Evolutionary conservation across 352 stramenopile species (phyloP), one percentile per base, ranked within the genome.

Genomic region (Elongisporangium senticosum): DNA sequence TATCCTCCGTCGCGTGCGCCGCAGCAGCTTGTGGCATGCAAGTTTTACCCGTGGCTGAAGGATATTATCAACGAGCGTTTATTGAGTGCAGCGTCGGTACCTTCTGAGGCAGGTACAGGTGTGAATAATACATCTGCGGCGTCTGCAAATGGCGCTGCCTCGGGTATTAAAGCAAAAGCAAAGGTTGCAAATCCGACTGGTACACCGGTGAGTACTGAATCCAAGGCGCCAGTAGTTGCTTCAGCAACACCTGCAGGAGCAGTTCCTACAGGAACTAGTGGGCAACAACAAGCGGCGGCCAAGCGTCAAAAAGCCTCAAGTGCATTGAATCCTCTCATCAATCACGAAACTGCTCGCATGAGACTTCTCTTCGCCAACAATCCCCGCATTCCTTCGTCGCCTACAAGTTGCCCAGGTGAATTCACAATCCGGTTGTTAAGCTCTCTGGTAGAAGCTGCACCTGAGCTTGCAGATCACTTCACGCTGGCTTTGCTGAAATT

Each of bases 31-130:
- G 63, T 90, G 7, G 73, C 82, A 40, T 93, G 86, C 64, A 93
- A 94, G 39, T 96, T 94, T 50, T 96, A 96, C 63, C 79, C 79
- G 14, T 96, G 87, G 87, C 77, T 96, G 10, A 82, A 83, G 26
- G 86, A 95, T 21, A 93, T 93, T 66, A 69, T 96, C 50, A 90
- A 83, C 37, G 84, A 95, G 28, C 77, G 86, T 22, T 60, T 96
- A 17, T 52, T 91, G 49, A 91, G 79, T 47, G 83, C 84, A 17
- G 70, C 75, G 3, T 64, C 91, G 49, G 59, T 80, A 23, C 22
- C 51, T 26, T 17, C 43, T 21, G 7, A 47, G 11, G 8, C 49
- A 14, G 49, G 39, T 20, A 49, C 55, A 37, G 55, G 51, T 8
- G 49, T 67, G 19, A 33, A 66, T 15, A 54, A 47, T 5, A 49